Conservation (phyloP, 495 filamentous ascomycete species). For the Penicilliopsis zonata region DNA sequence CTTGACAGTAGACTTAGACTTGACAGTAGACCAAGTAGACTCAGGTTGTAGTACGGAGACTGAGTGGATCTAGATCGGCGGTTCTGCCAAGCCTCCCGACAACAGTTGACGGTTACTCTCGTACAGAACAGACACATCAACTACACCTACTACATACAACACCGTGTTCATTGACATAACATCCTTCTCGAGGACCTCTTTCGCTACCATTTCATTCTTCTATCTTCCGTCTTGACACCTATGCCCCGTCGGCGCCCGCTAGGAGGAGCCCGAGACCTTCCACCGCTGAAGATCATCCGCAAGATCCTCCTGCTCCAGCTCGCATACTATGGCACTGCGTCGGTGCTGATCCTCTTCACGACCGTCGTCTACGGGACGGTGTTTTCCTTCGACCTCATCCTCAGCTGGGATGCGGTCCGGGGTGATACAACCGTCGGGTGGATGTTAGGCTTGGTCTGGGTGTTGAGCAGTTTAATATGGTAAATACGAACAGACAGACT, state of each 20-base stretch:
- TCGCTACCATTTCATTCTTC: background rate
- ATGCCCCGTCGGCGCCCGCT: slow-evolving; percentile 54
- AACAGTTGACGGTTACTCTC: too few relatives aligned
- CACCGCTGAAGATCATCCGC: slow-evolving; percentile 70
- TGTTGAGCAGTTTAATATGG: slow-evolving; percentile 67
- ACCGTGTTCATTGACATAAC: too few relatives aligned
- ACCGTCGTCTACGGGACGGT: slow-evolving; percentile 65
- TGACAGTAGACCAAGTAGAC: too few relatives aligned
- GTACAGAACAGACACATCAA: too few relatives aligned
- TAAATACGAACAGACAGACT: too few relatives aligned
- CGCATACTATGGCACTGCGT: slow-evolving; percentile 66
- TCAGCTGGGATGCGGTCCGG: slow-evolving; percentile 70
- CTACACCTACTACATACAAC: too few relatives aligned
- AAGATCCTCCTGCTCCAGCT: slow-evolving; percentile 82
- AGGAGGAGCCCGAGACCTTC: slow-evolving; percentile 70
- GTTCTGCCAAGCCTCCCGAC: too few relatives aligned
- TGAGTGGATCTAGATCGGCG: too few relatives aligned
- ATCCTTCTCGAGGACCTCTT: too few relatives aligned
- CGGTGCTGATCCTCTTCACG: slow-evolving; percentile 77
- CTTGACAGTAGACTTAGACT: too few relatives aligned
- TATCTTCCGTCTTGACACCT: background rate
- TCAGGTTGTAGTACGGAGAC: too few relatives aligned
- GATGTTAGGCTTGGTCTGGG: slow-evolving; percentile 80
- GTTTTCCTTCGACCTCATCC: slow-evolving; percentile 58
- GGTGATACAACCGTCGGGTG: slow-evolving; percentile 90